phyloP scores from a whole-genome alignment of 257 asterid genomes.

The Perilla frutescens region DNA sequence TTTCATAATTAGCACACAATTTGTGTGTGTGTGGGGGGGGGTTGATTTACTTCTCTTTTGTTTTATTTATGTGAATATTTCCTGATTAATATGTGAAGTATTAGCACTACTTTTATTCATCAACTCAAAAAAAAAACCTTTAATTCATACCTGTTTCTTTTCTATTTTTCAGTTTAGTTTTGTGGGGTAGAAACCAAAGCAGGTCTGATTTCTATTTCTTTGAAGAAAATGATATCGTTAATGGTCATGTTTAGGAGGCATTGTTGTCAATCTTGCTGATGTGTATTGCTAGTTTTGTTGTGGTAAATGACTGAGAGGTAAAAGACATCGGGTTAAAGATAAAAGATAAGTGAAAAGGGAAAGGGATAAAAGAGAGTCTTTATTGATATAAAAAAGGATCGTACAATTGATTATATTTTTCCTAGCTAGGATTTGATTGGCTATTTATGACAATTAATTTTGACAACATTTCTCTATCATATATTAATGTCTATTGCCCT shows the following conservation, averaged over 20 bases:
- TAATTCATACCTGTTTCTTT: background rate
- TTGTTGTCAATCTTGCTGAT: slow-evolving; percentile 37
- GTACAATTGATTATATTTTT: too few relatives aligned
- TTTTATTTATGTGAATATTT: background rate
- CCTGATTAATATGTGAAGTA: background rate
- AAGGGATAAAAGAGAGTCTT: slow-evolving; percentile 30
- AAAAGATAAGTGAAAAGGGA: slow-evolving; percentile 18
- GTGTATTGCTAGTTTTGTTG: slow-evolving; percentile 32
- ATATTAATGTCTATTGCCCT: too few relatives aligned
- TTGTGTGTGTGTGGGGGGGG: too few relatives aligned
- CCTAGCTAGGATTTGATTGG: too few relatives aligned
- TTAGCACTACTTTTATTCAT: background rate
- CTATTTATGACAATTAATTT: too few relatives aligned
- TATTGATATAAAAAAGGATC: slow-evolving; percentile 11
- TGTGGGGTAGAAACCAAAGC: too few relatives aligned
- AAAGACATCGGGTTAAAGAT: slow-evolving; percentile 19
- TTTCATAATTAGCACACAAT: background rate
- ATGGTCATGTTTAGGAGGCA: slow-evolving; percentile 33
- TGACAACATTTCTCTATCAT: too few relatives aligned
- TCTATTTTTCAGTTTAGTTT: background rate
- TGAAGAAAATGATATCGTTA: background rate
- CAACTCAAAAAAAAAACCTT: background rate
- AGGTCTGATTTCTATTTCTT: background rate
- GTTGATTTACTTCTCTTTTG: too few relatives aligned
- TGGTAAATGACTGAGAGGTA: slow-evolving; percentile 41